Evolutionary conservation across 2,329 filamentous ascomycete genomes (phyloP), one percentile per base, ranked within the genome.

Genomic region (Xylaria sp.): DNA sequence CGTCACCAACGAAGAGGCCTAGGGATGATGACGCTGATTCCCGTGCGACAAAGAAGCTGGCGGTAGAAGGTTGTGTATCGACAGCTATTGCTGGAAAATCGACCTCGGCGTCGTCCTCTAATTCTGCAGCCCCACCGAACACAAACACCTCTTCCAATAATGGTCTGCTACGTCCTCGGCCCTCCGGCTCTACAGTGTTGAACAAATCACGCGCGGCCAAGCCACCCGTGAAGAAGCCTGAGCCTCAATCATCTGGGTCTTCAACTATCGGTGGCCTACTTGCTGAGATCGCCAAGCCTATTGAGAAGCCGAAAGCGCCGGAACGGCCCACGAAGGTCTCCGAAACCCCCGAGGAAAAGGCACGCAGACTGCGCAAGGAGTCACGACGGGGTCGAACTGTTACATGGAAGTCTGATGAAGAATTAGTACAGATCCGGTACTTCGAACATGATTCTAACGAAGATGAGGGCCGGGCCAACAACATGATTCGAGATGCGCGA

Each of bases 371-470:
- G 4, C 86, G 90, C 37, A 93, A 92, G 71, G 90, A 93, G 73
- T 83, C 86, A 61, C 84, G 91, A 51, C 84, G 89, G 37, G 87
- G 89, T 66, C 79, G 93, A 21, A 84, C 88, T 12, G 91, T 94
- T 5, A 84, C 79, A 6, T 94, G 90, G 83, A 91, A 89, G 72
- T 83, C 87, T 0, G 90, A 89, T 52, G 79, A 84, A 17, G 84
- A 87, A 31, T 81, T 94, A 31, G 88, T 88, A 1, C 80, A 91
- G 68, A 80, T 92, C 57, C 85, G 86, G 66, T 79, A 88, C 52
- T 93, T 94, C 77, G 86, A 87, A 57, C 90, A 92, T 70, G 89
- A 92, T 64, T 87, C 86, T 1, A 83, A 85, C 1, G 90, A 93
- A 72, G 89, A 92, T 68, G 82, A 88, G 60, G 89, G 87, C 56